Conservation (phyloP, 345 rosid species). For the Garcia nutans region DNA sequence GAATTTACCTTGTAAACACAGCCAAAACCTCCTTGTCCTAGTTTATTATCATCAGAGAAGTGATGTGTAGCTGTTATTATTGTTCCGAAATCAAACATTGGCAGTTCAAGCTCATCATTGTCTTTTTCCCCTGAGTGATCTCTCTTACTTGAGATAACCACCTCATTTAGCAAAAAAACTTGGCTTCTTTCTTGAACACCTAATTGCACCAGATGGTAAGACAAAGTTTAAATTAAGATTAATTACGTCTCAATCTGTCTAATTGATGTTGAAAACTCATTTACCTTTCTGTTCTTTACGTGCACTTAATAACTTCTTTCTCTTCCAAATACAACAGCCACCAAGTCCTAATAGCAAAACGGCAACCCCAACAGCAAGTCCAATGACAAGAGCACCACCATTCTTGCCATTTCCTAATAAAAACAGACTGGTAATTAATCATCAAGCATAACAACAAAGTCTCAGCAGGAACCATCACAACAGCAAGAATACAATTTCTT, state of each 20-base stretch:
- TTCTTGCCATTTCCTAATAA: conserved; percentile 43
- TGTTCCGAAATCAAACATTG: conserved; percentile 47
- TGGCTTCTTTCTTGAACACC: conserved; percentile 58
- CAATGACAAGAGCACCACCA: conserved; percentile 32
- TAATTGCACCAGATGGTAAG: conserved; percentile 14
- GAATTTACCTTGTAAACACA: conserved; percentile 69
- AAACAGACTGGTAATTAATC: neutral
- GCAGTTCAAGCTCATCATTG: conserved; percentile 53
- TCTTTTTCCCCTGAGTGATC: conserved; percentile 41
- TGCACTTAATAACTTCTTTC: conserved; percentile 31
- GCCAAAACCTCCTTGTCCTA: conserved; percentile 82
- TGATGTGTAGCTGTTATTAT: conserved; percentile 45
- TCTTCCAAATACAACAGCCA: conserved; percentile 47
- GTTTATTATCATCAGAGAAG: conserved; percentile 47
- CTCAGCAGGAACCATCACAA: too few species aligned
- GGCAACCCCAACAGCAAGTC: conserved; percentile 44
- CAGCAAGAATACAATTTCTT: too few species aligned
- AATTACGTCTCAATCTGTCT: neutral
- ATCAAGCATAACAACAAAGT: too few species aligned
- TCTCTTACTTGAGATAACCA: conserved; percentile 58
- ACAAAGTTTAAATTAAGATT: neutral
- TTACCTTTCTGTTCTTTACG: conserved; percentile 39
- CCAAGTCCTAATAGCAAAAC: conserved; percentile 41
- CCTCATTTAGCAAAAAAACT: conserved; percentile 58
- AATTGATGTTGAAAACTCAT: neutral